Base-by-base conservation (phyloP, 2,329 filamentous ascomycete species). In the Colletotrichum sp. region DNA sequence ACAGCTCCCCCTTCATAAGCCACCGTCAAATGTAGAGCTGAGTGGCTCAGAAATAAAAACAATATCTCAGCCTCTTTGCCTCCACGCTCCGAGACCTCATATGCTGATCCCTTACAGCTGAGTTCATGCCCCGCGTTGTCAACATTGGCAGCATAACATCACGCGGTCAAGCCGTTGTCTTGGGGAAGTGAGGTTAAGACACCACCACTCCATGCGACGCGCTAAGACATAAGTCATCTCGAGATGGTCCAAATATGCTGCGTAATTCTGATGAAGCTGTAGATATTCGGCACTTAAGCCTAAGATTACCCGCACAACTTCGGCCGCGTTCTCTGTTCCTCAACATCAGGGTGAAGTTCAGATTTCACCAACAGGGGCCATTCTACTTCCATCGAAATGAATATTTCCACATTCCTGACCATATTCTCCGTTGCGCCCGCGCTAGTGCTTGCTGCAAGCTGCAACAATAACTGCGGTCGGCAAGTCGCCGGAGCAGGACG, bases 381-480 rank as follows among this genome's bases (percentile, higher is more conserved):
- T 12, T 48, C 18, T 7, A 21, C 5, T 18, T 21, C 4, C 43
- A 21, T 21, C n/a, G n/a, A 13, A 21, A 52, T 52, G 43, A 52
- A 21, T 6, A 1, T 13, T 21, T 6, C n/a, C n/a, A 21, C 10
- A 3, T 12, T 52, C 2, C 43, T 52, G 2, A 52, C 1, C n/a
- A 21, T 52, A 52, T 21, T 21, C 4, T 52, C 3, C 12, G 43
- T 52, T 52, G 43, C 10, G n/a, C n/a, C 43, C 43, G 6, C 12
- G 10, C n/a, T 52, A n/a, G n/a, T 52, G 43, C 43, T 21, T 1
- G 18, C 43, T 52, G 64, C 28, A 14, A 14, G 38, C 30, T 76
- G 74, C 66, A 74, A 68, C 70, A 74, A 76, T 62, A 76, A 76
- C 34, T 76, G 71, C 34, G 71, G 69, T 26, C 74, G 74, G 10